Evolutionary conservation across 169 alveolate species (phyloP), one percentile per base, ranked within the genome.

Genomic region (Eimeria sp.): DNA sequence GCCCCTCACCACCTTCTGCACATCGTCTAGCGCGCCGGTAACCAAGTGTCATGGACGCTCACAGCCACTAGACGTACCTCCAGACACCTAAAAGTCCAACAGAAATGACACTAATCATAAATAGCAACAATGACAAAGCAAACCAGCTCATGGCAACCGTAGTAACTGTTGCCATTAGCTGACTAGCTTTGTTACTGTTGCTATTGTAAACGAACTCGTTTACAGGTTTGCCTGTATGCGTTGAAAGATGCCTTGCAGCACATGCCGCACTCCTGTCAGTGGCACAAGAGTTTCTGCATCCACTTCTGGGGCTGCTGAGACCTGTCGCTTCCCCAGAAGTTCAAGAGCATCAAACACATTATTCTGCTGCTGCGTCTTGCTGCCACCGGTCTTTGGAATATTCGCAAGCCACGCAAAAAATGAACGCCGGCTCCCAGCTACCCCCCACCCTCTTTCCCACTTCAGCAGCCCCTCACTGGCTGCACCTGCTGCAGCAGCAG

Each of bases 211-310:
- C 40, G 40, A 13, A n/a, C 4, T 65, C 6, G 10, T 65, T 25
- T 65, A 65, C n/a, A 65, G 40, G 40, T 65, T 65, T 18, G 43
- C 54, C 57, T 34, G 76, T 54, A 84, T 84, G 16, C 57, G 92
- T 49, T 65, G 94, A 40, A 87, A 87, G 16, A 87, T 87, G 14
- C 94, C 89, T 10, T 92, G 96, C 22, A 92, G 87, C 67, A 92
- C 93, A 61, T 78, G 47, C 16, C 89, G 84, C 0, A 82, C 96
- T 2, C 96, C 96, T 5, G 96, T 92, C n/a, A 51, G 88, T 2
- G 92, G 96, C 86, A 82, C 96, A 5, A 92, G 87, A 10, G 49
- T 22, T 73, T 92, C 96, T 2, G 30, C 67, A 34, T 25, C 95
- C 13, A 65, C 92, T 30, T 84, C 78, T 13, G 58, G 4, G 5